phyloP scores from a whole-genome alignment of 225 moss, liverwort and hornwort genomes.

The Asterella californica region DNA sequence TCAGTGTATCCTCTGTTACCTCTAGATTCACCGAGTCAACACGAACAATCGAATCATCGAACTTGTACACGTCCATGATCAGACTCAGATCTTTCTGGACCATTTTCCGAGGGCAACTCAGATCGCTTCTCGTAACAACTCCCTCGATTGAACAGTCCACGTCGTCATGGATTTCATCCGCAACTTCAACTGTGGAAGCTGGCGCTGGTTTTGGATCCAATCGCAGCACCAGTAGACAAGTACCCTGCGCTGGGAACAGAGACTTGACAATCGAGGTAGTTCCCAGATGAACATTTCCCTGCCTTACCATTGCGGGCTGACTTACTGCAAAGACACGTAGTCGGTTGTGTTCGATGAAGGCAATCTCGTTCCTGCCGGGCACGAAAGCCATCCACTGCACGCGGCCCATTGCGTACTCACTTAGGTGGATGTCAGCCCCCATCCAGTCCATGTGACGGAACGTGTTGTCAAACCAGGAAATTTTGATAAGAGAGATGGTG shows the following conservation, averaged over 20 bases:
- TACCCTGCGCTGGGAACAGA: constrained; percentile 45
- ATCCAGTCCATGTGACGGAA: constrained; percentile 42
- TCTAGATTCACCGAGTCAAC: not conserved
- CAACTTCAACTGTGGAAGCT: not conserved
- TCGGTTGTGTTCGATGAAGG: constrained; percentile 35
- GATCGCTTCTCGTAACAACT: not conserved
- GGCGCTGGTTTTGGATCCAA: not conserved
- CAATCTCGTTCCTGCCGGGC: constrained; percentile 42
- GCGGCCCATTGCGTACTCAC: constrained; percentile 21
- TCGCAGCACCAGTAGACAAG: constrained; percentile 44
- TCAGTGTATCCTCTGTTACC: not conserved
- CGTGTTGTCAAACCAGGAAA: constrained; percentile 35
- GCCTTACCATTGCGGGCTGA: constrained; percentile 40
- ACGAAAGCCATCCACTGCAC: constrained; percentile 62
- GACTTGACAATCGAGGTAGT: constrained; percentile 26
- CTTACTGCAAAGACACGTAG: constrained; percentile 42
- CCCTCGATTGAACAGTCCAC: not conserved
- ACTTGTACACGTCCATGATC: constrained; percentile 46
- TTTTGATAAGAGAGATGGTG: constrained; percentile 6
- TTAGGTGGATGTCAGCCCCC: constrained; percentile 28
- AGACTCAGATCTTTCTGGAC: not conserved
- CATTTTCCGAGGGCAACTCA: no score
- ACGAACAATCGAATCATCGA: constrained; percentile 30
- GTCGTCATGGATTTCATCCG: not conserved
- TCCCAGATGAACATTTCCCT: constrained; percentile 36